Base-by-base conservation (phyloP, 768 basidiomycete genomes). In the Lactarius vividus region DNA sequence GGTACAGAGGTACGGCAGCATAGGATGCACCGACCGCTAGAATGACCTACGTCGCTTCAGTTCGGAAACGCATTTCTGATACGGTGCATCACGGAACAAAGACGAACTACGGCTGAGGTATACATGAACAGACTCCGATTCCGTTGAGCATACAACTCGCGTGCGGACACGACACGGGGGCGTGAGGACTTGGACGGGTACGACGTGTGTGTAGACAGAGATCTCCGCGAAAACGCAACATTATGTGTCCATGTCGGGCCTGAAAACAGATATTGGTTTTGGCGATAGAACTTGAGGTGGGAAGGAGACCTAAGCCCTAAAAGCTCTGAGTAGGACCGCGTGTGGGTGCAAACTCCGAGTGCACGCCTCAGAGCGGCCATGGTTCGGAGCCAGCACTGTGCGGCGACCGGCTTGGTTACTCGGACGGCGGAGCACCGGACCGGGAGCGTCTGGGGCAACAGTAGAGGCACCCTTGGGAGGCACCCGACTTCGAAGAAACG, bases 1-100 rank as follows among this genome's bases (percentile, higher is more conserved):
- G 89, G 77, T 99, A 99, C 18, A 98, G 82, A 0, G 97, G 97
- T 0, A 98, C 96, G 42, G 96, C 92, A 13, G 97, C 97, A 74
- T 99, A 99, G n/a, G 95, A 90, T 29, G 89, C 82, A 18, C 96
- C 96, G 4, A 91, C 78, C 3, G 87, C 89, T 33, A 88, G 71
- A 33, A 97, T 77, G 56, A 96, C 86, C 94, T 96, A 67, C 0
- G n/a, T 33, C 6, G n/a, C 11, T 39, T 33, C 8, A 31, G 18
- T 39, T 57, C 40, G 31, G 42, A 23, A 26, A 49, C 23, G 11
- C 23, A 42, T 35, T 37, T 39, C 28, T 37, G 20, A 39, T 37
- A 40, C 33, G 1, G 35, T 46, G 58, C 23, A 31, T 15, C 18
- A 57, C 18, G 40, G 44, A 63, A 20, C 28, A 49, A 49, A 46